These are phyloP conservation scores for Aegle marmelos DNA, from an alignment of 345 rosid genomes.

Conservation along the genomic window DNA sequence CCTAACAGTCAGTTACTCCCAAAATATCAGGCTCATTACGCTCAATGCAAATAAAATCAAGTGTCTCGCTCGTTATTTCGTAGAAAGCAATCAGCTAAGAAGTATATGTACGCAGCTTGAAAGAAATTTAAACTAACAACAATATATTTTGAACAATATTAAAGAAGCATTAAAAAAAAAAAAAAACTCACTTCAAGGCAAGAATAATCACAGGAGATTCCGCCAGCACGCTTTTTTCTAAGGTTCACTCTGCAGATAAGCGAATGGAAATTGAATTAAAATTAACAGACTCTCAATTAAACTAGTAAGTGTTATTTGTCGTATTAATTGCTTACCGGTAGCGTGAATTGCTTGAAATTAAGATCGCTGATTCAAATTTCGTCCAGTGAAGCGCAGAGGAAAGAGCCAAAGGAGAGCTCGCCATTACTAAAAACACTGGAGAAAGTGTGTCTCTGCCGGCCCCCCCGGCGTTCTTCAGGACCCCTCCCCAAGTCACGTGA, in stretches of 20 bases:
- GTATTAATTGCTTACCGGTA: constrained; percentile 15
- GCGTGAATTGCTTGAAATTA: constrained; percentile 16
- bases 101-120: not conserved
- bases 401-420: constrained; percentile 9
- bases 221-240: constrained; percentile 18
- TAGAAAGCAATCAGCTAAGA: not conserved
- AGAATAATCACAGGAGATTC: constrained; percentile 51
- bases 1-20: not conserved
- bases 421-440: constrained; percentile 9
- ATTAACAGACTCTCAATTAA: not conserved
- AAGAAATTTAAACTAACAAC: not conserved
- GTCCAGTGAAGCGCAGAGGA: constrained; percentile 9
- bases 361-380: constrained; percentile 1
- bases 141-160: not conserved
- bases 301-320: not conserved
- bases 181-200: constrained; percentile 61
- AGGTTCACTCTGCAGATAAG: constrained; percentile 29
- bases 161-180: not conserved
- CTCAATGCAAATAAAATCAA: not conserved
- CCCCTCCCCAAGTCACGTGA: not conserved
- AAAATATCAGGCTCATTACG: not conserved
- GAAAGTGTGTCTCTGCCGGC: not conserved
- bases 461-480: not conserved
- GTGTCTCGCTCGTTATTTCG: not conserved
- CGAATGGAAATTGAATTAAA: not conserved